Evolutionary conservation across 352 stramenopile genomes (phyloP).

Genomic region (Phytophthora sp.): DNA sequence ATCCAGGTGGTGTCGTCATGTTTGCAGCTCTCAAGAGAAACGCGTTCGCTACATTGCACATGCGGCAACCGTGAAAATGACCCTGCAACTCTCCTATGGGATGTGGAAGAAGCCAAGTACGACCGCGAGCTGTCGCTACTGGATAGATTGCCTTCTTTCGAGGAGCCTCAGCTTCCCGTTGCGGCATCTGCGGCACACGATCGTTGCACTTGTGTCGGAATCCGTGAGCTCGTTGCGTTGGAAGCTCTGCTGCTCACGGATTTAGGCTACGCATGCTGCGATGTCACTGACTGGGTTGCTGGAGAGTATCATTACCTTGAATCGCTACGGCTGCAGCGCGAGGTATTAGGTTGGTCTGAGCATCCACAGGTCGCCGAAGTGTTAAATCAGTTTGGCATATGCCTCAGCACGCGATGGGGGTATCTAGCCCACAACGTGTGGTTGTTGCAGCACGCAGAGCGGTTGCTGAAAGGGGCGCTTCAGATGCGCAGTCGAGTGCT

Average conservation of each 20-base stretch:
- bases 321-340: constrained; percentile 74
- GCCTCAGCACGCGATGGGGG: constrained; percentile 72
- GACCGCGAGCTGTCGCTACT: constrained; percentile 68
- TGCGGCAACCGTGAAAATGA: constrained; percentile 83
- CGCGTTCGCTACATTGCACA: constrained; percentile 68
- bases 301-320: constrained; percentile 82
- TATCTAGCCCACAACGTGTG: constrained; percentile 77
- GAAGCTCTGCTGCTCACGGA: constrained; percentile 80
- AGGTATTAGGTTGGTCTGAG: constrained; percentile 77
- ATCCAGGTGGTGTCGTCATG: constrained; percentile 74
- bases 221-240: constrained; percentile 75
- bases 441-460: constrained; percentile 78
- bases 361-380: constrained; percentile 83
- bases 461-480: constrained; percentile 69
- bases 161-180: constrained; percentile 44
- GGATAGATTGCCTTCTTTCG: constrained; percentile 69
- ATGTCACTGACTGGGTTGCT: constrained; percentile 80
- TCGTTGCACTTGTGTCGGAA: constrained; percentile 69
- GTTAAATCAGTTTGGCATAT: constrained; percentile 83
- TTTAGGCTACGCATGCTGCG: constrained; percentile 77
- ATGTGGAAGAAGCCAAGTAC: constrained; percentile 80
- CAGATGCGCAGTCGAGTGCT: constrained; percentile 76
- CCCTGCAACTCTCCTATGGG: constrained; percentile 61
- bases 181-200: constrained; percentile 31
- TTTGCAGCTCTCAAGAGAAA: constrained; percentile 74